A percentile compares a stretch with the other conserved stretches of the same genome.
These are phyloP conservation scores for Leccinum pallidistipes DNA, from an alignment of 1,284 basidiomycete genomes.

Conservation along the genomic window DNA sequence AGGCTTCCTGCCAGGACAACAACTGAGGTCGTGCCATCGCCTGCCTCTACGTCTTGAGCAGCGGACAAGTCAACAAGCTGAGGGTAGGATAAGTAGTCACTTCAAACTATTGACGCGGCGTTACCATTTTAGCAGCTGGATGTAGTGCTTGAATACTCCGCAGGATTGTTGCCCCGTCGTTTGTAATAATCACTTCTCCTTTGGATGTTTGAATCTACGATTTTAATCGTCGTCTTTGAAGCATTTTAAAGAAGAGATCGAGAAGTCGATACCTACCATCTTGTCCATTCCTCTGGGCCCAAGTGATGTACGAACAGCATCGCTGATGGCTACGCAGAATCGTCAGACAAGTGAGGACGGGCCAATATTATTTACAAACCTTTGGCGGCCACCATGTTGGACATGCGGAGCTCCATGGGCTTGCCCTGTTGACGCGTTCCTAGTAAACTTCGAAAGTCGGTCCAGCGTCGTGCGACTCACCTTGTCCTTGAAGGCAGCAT, in stretches of 20 bases:
- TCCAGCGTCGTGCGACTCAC: slow-evolving; percentile 36
- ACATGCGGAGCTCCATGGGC: slow-evolving; percentile 91
- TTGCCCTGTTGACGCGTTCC: slow-evolving; percentile 64
- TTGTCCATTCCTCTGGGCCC: slow-evolving; percentile 99
- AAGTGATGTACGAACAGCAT: slow-evolving; percentile 95
- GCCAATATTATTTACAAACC: slow-evolving; percentile 47
- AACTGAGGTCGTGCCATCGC: slow-evolving; percentile 98
- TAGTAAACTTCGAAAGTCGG: slow-evolving; percentile 9
- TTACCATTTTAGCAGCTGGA: slow-evolving; percentile 96
- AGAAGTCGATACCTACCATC: slow-evolving; percentile 64
- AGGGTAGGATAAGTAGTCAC: slow-evolving; percentile 11
- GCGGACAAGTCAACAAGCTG: slow-evolving; percentile 96
- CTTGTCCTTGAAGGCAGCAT: slow-evolving; percentile 84
- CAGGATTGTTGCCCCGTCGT: slow-evolving; percentile 98
- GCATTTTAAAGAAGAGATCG: slow-evolving; percentile 16
- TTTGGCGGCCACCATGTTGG: slow-evolving; percentile 96
- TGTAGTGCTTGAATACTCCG: slow-evolving; percentile 98
- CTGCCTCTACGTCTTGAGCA: slow-evolving; percentile 98
- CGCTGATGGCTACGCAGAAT: slow-evolving; percentile 79
- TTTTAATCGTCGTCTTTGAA: slow-evolving; percentile 14
- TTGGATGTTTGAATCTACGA: slow-evolving; percentile 93
- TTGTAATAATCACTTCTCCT: slow-evolving; percentile 97
- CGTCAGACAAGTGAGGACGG: slow-evolving; percentile 11
- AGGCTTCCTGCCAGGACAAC: slow-evolving; percentile 96
- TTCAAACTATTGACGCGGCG: slow-evolving; percentile 16